These are phyloP conservation scores for Cymodocea nodosa DNA, from an alignment of 116 monocot species.

Conservation along the genomic window DNA sequence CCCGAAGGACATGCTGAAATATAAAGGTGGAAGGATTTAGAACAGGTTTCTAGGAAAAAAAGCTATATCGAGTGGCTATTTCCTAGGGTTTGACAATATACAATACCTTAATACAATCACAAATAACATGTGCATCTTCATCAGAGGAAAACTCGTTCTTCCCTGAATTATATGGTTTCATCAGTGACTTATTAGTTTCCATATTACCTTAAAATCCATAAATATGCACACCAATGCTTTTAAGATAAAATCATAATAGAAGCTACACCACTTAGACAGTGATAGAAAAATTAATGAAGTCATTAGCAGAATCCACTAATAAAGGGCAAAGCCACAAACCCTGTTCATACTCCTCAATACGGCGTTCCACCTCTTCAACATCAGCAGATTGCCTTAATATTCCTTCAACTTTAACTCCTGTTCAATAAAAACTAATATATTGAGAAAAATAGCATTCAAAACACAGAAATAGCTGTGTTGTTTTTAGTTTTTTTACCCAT, in stretches of 20 bases:
- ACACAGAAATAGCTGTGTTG: too few species aligned
- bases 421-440: neutral
- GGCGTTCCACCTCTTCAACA: slow-evolving; percentile 86
- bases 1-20: slow-evolving; percentile 77
- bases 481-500: too few species aligned
- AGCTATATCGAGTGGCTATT: neutral
- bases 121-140: slow-evolving; percentile 97
- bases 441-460: neutral
- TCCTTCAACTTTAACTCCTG: slow-evolving; percentile 92
- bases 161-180: slow-evolving; percentile 31
- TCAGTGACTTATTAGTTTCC: neutral
- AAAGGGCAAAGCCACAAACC: slow-evolving; percentile 28
- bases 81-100: neutral
- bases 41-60: neutral
- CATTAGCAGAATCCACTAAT: neutral
- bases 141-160: slow-evolving; percentile 65
- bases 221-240: neutral
- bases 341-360: slow-evolving; percentile 73
- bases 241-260: neutral
- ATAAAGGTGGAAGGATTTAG: neutral
- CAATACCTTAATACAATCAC: slow-evolving; percentile 93
- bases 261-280: neutral
- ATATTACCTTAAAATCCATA: neutral
- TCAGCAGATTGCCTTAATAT: slow-evolving; percentile 95
- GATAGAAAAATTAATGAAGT: slow-evolving; percentile 1